Base-by-base conservation (phyloP, 805 yeast species). In the Yarrowia sp. region DNA sequence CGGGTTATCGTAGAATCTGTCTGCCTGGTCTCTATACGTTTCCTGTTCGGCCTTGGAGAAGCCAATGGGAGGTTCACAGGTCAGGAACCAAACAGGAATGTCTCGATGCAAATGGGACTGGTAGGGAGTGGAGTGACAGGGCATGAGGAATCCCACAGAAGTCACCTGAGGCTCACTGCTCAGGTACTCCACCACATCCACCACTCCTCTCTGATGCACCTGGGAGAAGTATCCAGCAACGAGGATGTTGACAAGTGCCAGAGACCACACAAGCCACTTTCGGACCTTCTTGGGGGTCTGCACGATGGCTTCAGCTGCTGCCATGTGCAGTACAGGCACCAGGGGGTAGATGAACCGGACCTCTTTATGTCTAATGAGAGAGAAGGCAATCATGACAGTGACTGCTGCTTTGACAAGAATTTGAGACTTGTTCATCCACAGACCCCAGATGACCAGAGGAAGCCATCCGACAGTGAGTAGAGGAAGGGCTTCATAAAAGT, bases 121-220 rank as follows among this genome's bases (percentile, higher is more conserved):
- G 86, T 95, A 89, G 1, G 99, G 99, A 0, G 98, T 93, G 0
- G 98, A 92, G 74, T 95, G 99, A 71, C 99, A 95, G 0, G 99
- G 99, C 72, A 92, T 91, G 14, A 95, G 74, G 69, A 95, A 90
- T 0, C 97, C 96, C 33, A 92, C 76, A 1, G 88, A 80, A 8
- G 75, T 67, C 9, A 84, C 80, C 4, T 72, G 69, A 3, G 76
- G 70, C 38, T 78, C 73, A 22, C 75, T 66, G 44, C 86, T 80
- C 22, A 92, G 71, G 55, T 78, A 80, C 13, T 83, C 75, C 11
- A 88, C 80, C 0, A 92, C 87, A 42, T 83, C 86, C 14, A 92
- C 83, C 17, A 86, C 96, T 0, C 99, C 99, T 17, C 89, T 79
- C 76, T 95, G 99, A 72, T 95, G 93, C 39, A 84, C 75, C n/a